Evolutionary conservation across 768 basidiomycete species (phyloP).

Genomic region (Trametes cingulata): DNA sequence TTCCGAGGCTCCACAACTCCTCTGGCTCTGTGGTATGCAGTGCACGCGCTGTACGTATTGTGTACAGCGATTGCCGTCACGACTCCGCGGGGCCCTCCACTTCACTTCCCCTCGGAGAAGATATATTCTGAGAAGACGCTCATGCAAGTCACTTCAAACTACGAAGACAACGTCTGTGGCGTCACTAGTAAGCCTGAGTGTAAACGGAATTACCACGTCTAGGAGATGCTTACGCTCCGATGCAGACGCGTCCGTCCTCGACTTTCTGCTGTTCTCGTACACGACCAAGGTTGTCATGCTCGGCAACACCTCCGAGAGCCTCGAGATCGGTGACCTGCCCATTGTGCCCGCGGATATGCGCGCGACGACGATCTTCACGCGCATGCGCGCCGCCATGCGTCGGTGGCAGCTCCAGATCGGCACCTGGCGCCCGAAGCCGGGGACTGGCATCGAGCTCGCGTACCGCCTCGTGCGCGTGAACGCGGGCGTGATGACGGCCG

Average conservation of each 20-base stretch:
- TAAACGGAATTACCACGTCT: background rate
- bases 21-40: constrained; percentile 50
- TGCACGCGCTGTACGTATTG: constrained; percentile 50
- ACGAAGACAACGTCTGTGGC: constrained; percentile 76
- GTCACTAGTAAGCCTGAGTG: constrained; percentile 44
- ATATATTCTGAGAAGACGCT: constrained; percentile 78
- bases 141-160: constrained; percentile 56
- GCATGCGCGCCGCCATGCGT: constrained; percentile 61
- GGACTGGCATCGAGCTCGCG: constrained; percentile 63
- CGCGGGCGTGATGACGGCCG: constrained; percentile 36
- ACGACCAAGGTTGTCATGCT: constrained; percentile 87
- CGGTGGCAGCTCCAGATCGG: constrained; percentile 51
- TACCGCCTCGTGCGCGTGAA: constrained; percentile 68
- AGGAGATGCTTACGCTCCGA: background rate
- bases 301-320: constrained; percentile 67
- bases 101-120: constrained; percentile 70
- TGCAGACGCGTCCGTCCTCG: constrained; percentile 58
- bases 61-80: constrained; percentile 44
- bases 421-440: constrained; percentile 58
- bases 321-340: constrained; percentile 88
- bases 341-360: constrained; percentile 78
- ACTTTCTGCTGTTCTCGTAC: constrained; percentile 78
- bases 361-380: constrained; percentile 56
- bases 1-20: constrained; percentile 27
- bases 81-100: constrained; percentile 70